Evolutionary conservation across 2,329 filamentous ascomycete species (phyloP), one percentile per base, ranked within the genome.

Genomic region (Stagonosporopsis rhizophila): DNA sequence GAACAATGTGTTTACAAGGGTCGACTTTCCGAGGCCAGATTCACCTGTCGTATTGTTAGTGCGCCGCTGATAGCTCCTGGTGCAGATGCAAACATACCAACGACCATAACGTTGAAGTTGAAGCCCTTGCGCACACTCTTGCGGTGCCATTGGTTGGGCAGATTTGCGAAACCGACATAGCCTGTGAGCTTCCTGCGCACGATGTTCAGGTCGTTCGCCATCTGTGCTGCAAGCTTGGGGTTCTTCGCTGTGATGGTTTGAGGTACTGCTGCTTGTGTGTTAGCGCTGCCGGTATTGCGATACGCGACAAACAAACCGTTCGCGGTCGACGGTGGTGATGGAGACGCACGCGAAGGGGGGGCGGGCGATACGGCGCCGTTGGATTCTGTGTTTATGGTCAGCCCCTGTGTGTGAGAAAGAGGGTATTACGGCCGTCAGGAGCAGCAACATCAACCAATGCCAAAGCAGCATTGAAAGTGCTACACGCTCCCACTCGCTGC

Each of bases 41-140:
- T 99, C 95, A 86, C 95, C 95, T 98, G 67, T 20, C 14, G 22
- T 17, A 41, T 48, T 37, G 53, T 70, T 62, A 72, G 64, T 51
- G 44, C 17, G n/a, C 19, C 28, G 28, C n/a, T 35, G 30, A 32
- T 34, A 42, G 25, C 14, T 30, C 12, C 2, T 14, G 19, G 28
- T 15, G 15, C n/a, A 19, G 25, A 44, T 48, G 50, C 37, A 52
- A 32, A 89, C 93, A 75, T 85, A 98, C 95, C 95, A 81, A 99
- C 95, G 80, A 99, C 95, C 95, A 99, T 99, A 69, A 99, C 95
- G 78, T 99, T 99, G 86, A 99, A 99, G 87, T 98, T 99, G 87
- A 99, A 99, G 61, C 95, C 95, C 82, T 99, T 99, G 77, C 95
- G 92, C 74, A 99, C 95, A 87, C 93, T 97, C 89, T 99, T 99